These are phyloP conservation scores for Thecaphora frezii DNA, from an alignment of 1,284 basidiomycete genomes.

Conservation along the genomic window DNA sequence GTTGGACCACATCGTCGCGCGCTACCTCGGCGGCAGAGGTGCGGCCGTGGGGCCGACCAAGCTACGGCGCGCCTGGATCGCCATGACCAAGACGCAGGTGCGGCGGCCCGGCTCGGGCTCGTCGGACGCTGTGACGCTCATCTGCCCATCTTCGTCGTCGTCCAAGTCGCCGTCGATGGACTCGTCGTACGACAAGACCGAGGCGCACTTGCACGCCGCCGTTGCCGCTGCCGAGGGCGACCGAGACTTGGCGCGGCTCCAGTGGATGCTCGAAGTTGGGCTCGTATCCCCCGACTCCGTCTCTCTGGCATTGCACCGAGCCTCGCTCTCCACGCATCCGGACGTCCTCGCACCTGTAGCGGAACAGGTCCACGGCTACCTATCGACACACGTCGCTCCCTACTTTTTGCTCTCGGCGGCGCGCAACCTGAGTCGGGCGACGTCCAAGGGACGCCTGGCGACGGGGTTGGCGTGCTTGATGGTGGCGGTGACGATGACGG, in stretches of 20 bases:
- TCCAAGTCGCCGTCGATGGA: background rate
- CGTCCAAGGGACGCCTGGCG: conserved; percentile 35
- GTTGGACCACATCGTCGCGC: conserved; percentile 29
- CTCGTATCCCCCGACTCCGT: conserved; percentile 31
- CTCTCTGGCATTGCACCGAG: conserved; percentile 19
- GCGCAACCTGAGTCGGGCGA: conserved; percentile 34
- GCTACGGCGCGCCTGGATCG: too few species aligned
- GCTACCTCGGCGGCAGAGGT: conserved; percentile 37
- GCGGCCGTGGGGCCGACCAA: too few species aligned
- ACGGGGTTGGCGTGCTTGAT: conserved; percentile 26
- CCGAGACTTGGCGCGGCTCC: conserved; percentile 33
- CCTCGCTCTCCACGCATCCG: conserved; percentile 34
- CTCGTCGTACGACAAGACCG: too few species aligned
- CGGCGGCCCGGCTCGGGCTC: too few species aligned
- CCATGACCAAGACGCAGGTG: too few species aligned
- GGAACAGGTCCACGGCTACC: conserved; percentile 30
- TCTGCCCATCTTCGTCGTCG: background rate
- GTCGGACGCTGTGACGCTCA: too few species aligned
- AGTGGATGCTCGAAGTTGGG: conserved; percentile 45
- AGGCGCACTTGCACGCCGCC: conserved; percentile 4
- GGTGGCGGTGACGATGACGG: conserved; percentile 32
- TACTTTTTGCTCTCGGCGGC: conserved; percentile 39
- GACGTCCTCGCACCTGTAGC: conserved; percentile 35
- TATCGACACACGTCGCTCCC: conserved; percentile 39
- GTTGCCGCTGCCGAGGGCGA: conserved; percentile 12